phyloP scores from a whole-genome alignment of 495 filamentous ascomycete species.

The Aspergillus incahuasiensis region DNA sequence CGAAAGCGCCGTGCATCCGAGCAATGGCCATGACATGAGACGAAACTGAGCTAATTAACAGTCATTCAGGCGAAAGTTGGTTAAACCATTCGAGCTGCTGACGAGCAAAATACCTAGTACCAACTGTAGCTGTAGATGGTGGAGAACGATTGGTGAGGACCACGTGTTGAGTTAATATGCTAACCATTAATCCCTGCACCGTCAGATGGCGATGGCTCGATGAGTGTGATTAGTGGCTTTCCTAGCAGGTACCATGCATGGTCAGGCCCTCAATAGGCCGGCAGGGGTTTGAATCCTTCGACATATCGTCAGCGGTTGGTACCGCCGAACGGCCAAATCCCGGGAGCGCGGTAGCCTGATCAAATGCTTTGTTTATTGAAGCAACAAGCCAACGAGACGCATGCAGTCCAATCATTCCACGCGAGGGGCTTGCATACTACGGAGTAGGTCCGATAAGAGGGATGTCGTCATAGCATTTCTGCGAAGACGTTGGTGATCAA shows the following conservation, averaged over 20 bases:
- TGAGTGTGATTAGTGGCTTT: not conserved
- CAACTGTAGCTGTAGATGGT: not conserved
- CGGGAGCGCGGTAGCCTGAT: not conserved
- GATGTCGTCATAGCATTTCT: not conserved
- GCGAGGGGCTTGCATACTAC: not conserved
- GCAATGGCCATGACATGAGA: not conserved
- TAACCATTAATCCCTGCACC: not conserved
- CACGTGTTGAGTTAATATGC: not conserved
- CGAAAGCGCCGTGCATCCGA: not conserved
- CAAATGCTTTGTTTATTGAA: not conserved
- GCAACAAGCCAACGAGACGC: not conserved
- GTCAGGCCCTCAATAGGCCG: not conserved
- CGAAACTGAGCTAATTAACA: not conserved
- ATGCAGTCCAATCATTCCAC: not conserved
- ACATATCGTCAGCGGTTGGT: not conserved
- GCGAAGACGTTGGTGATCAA: not conserved
- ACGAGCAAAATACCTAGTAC: not conserved
- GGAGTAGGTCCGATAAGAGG: not conserved
- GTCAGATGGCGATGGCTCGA: not conserved
- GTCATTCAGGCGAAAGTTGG: not conserved
- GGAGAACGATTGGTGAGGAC: not conserved
- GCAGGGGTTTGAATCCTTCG: slow-evolving; percentile 1
- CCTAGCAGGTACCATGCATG: slow-evolving; percentile 4
- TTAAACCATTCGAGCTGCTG: not conserved
- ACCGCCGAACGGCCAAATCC: not conserved